phyloP scores from a whole-genome alignment of 768 basidiomycete species.

The Hortiboletus flavorubellus region DNA sequence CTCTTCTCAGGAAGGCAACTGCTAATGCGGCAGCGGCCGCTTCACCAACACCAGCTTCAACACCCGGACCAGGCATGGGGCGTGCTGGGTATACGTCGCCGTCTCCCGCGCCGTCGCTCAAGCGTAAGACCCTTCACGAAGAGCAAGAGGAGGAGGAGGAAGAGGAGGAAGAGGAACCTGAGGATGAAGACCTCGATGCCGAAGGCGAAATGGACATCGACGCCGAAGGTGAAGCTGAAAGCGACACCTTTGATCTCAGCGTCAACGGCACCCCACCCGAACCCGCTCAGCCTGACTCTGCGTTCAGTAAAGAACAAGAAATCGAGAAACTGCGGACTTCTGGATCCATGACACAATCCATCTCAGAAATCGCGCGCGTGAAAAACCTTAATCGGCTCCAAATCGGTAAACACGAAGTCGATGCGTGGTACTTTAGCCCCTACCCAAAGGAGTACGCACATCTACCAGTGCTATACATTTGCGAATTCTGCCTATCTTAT shows the following conservation, averaged over 20 bases:
- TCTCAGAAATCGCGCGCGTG: conserved; percentile 95
- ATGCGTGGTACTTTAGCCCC: conserved; percentile 99
- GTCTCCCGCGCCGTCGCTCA: conserved; percentile 58
- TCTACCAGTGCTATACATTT: conserved; percentile 91
- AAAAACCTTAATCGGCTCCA: conserved; percentile 97
- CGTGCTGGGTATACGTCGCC: conserved; percentile 44
- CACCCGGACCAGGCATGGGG: conserved; percentile 33
- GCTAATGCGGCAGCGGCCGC: conserved; percentile 65
- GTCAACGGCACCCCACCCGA: conserved; percentile 45
- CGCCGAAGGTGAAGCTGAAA: conserved; percentile 42
- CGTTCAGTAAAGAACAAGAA: conserved; percentile 96
- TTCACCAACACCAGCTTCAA: conserved; percentile 55
- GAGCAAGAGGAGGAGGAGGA: conserved; percentile 61
- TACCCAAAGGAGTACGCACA: conserved; percentile 99
- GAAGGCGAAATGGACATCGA: conserved; percentile 54
- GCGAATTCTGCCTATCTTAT: conserved; percentile 96
- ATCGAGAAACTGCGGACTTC: conserved; percentile 98
- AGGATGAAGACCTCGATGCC: conserved; percentile 42
- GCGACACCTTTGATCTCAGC: conserved; percentile 68
- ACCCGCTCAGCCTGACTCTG: conserved; percentile 48
- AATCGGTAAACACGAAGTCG: conserved; percentile 95
- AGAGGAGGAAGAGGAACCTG: conserved; percentile 52
- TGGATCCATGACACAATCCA: conserved; percentile 98
- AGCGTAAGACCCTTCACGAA: conserved; percentile 66
- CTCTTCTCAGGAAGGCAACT: conserved; percentile 66